Base-by-base conservation (phyloP, 1,284 basidiomycete genomes). In the Kwoniella shivajii region DNA sequence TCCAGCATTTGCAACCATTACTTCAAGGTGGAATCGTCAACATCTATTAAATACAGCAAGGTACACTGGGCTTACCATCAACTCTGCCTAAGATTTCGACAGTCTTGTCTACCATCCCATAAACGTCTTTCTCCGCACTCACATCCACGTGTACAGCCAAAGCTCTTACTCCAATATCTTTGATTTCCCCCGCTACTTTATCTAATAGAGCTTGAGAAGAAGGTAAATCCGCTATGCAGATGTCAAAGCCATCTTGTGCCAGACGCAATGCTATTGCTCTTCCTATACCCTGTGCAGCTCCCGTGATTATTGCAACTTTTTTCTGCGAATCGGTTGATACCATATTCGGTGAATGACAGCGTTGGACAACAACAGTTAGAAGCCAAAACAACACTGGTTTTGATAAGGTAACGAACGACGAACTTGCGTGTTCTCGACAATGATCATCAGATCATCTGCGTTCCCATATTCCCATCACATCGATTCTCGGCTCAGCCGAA, bases 201-300 rank as follows among this genome's bases (percentile, higher is more conserved):
- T 76, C 64, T 6, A 78, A 68, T 47, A 48, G 30, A 1, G 44
- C 45, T 20, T 31, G 34, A 20, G 49, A 47, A 10, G 20, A 16
- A 4, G 48, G 24, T 11, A 67, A 45, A 63, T 81, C 80, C 4
- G 74, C 77, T 54, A 81, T 70, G 36, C 74, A 72, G 57, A 81
- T 56, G 56, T 78, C 74, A 65, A 73, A 74, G 6, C 80, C 80
- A 53, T 81, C 78, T 39, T 69, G 50, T 24, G 80, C 77, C 53
- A 83, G 78, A 43, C 80, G 75, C 45, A 74, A 56, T 20, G 80
- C 75, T 59, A 81, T 80, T 53, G 80, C 77, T 38, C 73, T 74
- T 6, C 81, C 80, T 50, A 82, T 80, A 37, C 81, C 80, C 64
- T 79, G 79, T 3, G 72, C 77, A 6, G 73, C 77, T 22, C 80